Conservation (phyloP, 805 yeast genomes). For the Candida ipomoeae region DNA sequence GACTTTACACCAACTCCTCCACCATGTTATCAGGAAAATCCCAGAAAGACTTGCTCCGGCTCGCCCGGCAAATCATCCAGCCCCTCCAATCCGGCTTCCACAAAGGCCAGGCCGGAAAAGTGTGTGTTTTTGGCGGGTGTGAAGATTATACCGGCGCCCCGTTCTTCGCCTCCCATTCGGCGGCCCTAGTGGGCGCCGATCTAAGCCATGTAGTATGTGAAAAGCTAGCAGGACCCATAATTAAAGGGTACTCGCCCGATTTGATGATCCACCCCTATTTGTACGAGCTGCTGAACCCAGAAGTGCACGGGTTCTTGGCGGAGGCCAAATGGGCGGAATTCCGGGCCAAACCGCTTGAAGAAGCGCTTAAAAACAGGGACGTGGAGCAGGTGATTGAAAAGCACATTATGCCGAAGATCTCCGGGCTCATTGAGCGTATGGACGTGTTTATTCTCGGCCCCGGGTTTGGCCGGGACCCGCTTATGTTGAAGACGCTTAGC, state of each 20-base stretch:
- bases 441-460: constrained; percentile 90
- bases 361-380: constrained; percentile 21
- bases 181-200: constrained; percentile 83
- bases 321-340: constrained; percentile 19
- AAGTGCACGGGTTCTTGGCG: constrained; percentile 17
- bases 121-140: constrained; percentile 89
- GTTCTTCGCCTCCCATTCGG: constrained; percentile 79
- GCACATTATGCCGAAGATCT: constrained; percentile 54
- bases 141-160: constrained; percentile 98
- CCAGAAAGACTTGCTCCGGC: constrained; percentile 43
- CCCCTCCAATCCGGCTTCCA: constrained; percentile 69
- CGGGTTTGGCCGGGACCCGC: constrained; percentile 80
- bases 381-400: constrained; percentile 34
- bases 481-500: constrained; percentile 60
- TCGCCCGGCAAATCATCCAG: constrained; percentile 61
- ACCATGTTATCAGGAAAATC: constrained; percentile 20
- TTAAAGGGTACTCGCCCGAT: constrained; percentile 86
- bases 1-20: not conserved
- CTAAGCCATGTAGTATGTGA: constrained; percentile 90
- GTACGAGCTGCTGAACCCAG: constrained; percentile 42
- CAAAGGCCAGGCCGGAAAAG: constrained; percentile 89
- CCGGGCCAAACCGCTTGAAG: constrained; percentile 16
- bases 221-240: constrained; percentile 66
- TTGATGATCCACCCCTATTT: constrained; percentile 95
- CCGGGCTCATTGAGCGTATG: constrained; percentile 51